These are phyloP conservation scores for Yamadazyma akitaensis DNA, from an alignment of 805 yeast species.

Conservation along the genomic window DNA sequence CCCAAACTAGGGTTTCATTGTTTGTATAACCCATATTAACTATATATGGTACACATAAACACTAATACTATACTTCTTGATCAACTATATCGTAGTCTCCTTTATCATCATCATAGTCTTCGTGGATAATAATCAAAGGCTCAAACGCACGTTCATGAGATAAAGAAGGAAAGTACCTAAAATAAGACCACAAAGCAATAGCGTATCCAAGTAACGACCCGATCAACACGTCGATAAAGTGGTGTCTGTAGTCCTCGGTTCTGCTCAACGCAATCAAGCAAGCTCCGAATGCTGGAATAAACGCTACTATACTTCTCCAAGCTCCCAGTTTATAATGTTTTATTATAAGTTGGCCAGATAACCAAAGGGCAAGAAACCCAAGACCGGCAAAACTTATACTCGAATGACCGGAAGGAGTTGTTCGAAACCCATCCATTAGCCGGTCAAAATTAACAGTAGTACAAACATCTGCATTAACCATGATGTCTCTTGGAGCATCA, in stretches of 20 bases:
- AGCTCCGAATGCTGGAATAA: conserved; percentile 66
- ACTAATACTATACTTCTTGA: conserved; percentile 4
- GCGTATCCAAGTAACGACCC: conserved; percentile 68
- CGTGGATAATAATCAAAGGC: conserved; percentile 23
- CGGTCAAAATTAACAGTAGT: conserved; percentile 45
- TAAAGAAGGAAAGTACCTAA: conserved; percentile 49
- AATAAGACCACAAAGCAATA: conserved; percentile 57
- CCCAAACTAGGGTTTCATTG: not conserved
- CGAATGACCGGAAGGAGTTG: conserved; percentile 83
- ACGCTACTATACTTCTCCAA: conserved; percentile 57
- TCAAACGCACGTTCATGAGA: conserved; percentile 32
- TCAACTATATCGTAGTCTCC: not conserved
- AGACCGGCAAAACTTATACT: conserved; percentile 67
- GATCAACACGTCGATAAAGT: conserved; percentile 74
- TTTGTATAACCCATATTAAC: no score
- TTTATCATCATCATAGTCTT: conserved; percentile 5
- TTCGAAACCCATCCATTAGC: conserved; percentile 70
- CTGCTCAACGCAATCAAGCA: conserved; percentile 76
- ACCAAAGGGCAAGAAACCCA: conserved; percentile 61
- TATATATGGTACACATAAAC: no score
- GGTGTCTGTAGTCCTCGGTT: conserved; percentile 92
- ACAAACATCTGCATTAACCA: conserved; percentile 67
- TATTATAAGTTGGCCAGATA: conserved; percentile 58
- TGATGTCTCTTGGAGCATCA: conserved; percentile 50
- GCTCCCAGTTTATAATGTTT: conserved; percentile 50